Conservation (phyloP, 2,329 filamentous ascomycete genomes). For the Pezicula neosporulosa region DNA sequence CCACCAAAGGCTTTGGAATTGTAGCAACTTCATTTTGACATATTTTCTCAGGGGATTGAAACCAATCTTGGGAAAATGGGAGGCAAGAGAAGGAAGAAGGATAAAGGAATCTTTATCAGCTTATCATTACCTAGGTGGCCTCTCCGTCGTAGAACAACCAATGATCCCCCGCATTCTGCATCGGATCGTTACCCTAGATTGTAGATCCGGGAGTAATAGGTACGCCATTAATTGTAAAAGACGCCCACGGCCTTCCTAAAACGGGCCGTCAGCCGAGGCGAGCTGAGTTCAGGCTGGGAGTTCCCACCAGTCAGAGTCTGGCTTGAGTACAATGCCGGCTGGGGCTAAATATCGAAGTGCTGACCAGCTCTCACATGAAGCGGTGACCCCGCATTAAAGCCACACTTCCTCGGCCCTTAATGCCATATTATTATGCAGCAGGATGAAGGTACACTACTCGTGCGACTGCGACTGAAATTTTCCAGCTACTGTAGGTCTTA, state of each 20-base stretch:
- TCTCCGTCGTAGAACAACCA: background rate
- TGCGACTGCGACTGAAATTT: no score
- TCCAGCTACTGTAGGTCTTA: no score
- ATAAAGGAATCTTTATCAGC: background rate
- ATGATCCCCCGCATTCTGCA: background rate
- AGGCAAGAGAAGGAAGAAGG: background rate
- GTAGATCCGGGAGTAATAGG: background rate
- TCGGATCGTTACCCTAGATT: background rate
- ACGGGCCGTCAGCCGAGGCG: background rate
- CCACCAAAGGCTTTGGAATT: conserved; percentile 1
- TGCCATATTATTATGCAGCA: no score
- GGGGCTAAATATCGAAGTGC: no score
- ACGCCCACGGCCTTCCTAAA: background rate
- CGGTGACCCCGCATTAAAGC: no score
- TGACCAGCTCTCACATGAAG: no score
- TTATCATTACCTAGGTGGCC: background rate
- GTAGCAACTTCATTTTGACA: conserved; percentile 1
- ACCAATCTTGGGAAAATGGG: background rate
- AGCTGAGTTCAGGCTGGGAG: background rate
- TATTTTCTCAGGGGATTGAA: background rate
- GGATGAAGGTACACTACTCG: no score
- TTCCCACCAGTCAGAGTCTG: background rate
- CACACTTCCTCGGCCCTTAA: no score
- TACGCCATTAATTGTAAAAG: background rate
- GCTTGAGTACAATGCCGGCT: background rate